Percentiles rank a stretch among this genome's conserved stretches.
Evolutionary conservation across 164 flowering plant genomes (phyloP).

Genomic region (Magnolia sinica): DNA sequence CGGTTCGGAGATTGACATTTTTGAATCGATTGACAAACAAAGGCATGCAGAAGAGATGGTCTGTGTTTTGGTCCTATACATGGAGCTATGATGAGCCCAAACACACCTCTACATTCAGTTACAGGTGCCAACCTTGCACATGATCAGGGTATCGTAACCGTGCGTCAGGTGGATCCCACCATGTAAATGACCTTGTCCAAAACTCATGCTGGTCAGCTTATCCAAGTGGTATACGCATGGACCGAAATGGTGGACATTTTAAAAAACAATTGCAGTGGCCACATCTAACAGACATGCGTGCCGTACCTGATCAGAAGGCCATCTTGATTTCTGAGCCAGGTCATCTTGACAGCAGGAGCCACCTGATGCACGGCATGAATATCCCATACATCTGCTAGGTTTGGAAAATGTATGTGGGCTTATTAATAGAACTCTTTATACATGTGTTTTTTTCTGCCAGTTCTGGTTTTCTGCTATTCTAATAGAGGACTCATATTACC

Average conservation of each 20-base stretch:
- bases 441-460: background rate
- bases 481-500: background rate
- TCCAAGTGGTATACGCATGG: background rate
- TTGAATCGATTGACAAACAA: constrained; percentile 83
- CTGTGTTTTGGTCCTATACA: constrained; percentile 8
- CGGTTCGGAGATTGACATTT: constrained; percentile 90
- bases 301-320: background rate
- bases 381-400: background rate
- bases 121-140: too few species aligned
- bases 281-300: too few species aligned
- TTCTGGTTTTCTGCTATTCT: background rate
- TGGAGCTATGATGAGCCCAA: background rate
- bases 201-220: background rate
- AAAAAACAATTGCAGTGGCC: background rate
- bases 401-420: too few species aligned
- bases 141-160: too few species aligned
- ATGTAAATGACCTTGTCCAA: background rate
- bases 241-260: background rate
- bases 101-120: background rate
- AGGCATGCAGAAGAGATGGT: constrained; percentile 84
- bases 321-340: background rate
- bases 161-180: too few species aligned
- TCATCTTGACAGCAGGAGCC: background rate
- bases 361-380: background rate
- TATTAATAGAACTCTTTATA: too few species aligned